phyloP scores from a whole-genome alignment of 2,329 filamentous ascomycete species.

The Allantophomopsis cytisporea region DNA sequence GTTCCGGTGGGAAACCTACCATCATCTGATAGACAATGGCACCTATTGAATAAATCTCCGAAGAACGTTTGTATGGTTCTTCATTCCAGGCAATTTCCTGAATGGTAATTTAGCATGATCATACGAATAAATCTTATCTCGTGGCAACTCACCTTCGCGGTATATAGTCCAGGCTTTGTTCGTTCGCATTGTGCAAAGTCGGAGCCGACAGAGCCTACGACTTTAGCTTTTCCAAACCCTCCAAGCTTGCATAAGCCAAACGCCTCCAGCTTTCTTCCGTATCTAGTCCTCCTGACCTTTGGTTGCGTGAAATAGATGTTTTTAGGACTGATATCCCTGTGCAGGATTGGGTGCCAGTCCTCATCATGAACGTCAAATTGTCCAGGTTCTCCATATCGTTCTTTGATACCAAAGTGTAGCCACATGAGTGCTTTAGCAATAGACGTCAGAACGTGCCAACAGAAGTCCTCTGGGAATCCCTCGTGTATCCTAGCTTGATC shows the following conservation, averaged over 20 bases:
- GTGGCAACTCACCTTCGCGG: constrained; percentile 10
- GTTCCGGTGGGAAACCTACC: constrained; percentile 14
- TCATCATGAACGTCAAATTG: constrained; percentile 11
- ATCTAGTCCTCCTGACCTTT: constrained; percentile 13
- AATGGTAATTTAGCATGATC: not conserved
- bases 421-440: constrained; percentile 34
- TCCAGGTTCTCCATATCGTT: constrained; percentile 7
- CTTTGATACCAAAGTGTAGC: constrained; percentile 32
- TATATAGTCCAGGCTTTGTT: constrained; percentile 4
- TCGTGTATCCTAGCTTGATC: constrained; percentile 3
- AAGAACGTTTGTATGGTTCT: constrained; percentile 3
- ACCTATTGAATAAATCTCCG: constrained; percentile 15
- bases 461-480: constrained; percentile 33
- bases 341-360: constrained; percentile 37
- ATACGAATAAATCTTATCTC: no score
- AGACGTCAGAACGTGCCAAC: constrained; percentile 39
- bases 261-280: constrained; percentile 20
- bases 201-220: constrained; percentile 3
- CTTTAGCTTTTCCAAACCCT: constrained; percentile 24
- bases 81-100: constrained; percentile 13
- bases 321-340: constrained; percentile 29
- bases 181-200: no score
- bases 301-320: constrained; percentile 37
- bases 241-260: constrained; percentile 42
- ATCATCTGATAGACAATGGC: constrained; percentile 17